Base-by-base conservation (phyloP, 2,329 filamentous ascomycete species). In the Ophiocordyceps robertsii region DNA sequence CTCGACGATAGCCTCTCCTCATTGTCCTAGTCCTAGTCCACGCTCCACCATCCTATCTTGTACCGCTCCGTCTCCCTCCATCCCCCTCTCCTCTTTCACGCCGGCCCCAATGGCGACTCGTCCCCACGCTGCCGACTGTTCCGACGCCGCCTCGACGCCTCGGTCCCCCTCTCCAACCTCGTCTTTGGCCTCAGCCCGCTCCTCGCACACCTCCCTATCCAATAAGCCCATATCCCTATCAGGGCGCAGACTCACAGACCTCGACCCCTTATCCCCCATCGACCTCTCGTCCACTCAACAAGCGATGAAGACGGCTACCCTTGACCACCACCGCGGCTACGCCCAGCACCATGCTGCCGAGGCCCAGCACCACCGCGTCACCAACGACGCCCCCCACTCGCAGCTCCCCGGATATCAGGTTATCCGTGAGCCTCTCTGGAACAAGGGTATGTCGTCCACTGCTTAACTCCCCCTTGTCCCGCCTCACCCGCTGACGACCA, bases 311-410 rank as follows among this genome's bases (percentile, higher is more conserved):
- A 70, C 73, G 65, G 67, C 75, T 43, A 63, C 70, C 43, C 69
- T 80, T 40, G 75, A 80, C 53, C 70, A 75, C 48, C 67, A 78
- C 49, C 68, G 72, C 50, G 77, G 77, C 46, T 80, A 80, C 58
- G 60, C 67, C 51, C 70, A 75, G 56, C 66, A 73, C 54, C 65
- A 69, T 56, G 78, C 70, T 51, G 63, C 63, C 46, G 69, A 74
- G 55, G 68, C 80, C 50, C 64, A 71, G 47, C 77, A 81, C 54
- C 56, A 66, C 47, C 58, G 61, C 37, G 53, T 63, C 41, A 77
- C 73, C 38, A n/a, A n/a, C n/a, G 68, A 78, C 56, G 52, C 75
- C 39, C 49, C 66, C 38, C 60, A 74, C 53, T 57, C 62, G 43
- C 60, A 68, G 50, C 76, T 77, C 47, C 63, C 63, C 46, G 77